phyloP scores from a whole-genome alignment of 768 basidiomycete genomes.

The Boletellus emodensis region DNA sequence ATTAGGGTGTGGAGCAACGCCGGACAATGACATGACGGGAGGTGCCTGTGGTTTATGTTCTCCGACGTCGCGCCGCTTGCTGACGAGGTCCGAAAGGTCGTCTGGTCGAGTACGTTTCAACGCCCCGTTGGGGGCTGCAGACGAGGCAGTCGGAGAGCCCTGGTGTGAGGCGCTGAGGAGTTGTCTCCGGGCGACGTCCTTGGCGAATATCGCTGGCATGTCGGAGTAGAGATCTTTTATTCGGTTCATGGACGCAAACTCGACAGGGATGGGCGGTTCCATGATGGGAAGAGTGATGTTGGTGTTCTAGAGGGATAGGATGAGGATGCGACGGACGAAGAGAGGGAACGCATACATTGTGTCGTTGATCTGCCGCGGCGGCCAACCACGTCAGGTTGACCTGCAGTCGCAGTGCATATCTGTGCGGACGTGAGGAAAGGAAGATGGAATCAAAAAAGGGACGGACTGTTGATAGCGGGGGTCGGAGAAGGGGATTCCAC shows the following conservation, averaged over 20 bases:
- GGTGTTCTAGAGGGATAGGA: slow-evolving; percentile 22
- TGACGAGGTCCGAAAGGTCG: slow-evolving; percentile 42
- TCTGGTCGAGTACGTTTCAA: slow-evolving; percentile 64
- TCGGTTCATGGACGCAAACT: slow-evolving; percentile 52
- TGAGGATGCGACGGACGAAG: slow-evolving; percentile 5
- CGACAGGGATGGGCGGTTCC: slow-evolving; percentile 50
- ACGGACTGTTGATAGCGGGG: slow-evolving; percentile 57
- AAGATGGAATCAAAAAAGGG: neutral
- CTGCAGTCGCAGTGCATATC: slow-evolving; percentile 60
- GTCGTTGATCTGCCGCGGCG: slow-evolving; percentile 58
- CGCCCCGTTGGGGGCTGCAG: slow-evolving; percentile 22
- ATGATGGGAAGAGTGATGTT: slow-evolving; percentile 50
- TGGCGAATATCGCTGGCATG: slow-evolving; percentile 58
- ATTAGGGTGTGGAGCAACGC: slow-evolving; percentile 17
- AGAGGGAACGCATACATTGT: slow-evolving; percentile 38
- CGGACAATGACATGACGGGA: slow-evolving; percentile 14
- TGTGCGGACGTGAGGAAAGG: slow-evolving; percentile 27
- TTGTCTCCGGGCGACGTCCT: slow-evolving; percentile 51
- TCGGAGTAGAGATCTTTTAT: slow-evolving; percentile 63
- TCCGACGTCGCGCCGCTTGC: slow-evolving; percentile 69
- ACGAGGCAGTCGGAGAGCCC: slow-evolving; percentile 15
- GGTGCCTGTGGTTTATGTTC: slow-evolving; percentile 47
- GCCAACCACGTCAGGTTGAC: slow-evolving; percentile 71
- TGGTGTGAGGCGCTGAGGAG: slow-evolving; percentile 28
- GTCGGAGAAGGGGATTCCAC: slow-evolving; percentile 45